phyloP scores from a whole-genome alignment of 371 early-diverging fungal species.

The Syncephalastrum monosporum region DNA sequence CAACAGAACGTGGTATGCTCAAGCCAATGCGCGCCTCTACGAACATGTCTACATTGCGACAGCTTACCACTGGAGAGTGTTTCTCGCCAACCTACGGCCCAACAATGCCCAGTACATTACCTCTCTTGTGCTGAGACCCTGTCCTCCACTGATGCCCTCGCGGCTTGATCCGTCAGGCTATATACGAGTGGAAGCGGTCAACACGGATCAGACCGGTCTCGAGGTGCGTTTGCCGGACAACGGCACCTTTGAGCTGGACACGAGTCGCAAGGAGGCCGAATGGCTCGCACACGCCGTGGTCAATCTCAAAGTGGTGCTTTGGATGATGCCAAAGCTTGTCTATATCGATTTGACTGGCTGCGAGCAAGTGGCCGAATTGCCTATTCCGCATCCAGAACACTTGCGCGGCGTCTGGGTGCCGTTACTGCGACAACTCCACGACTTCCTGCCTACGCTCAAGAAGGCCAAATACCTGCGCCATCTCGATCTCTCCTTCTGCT shows the following conservation, averaged over 20 bases:
- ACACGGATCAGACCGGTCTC: constrained; percentile 31
- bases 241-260: constrained; percentile 36
- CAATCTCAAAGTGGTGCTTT: too few species aligned
- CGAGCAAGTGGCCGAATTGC: constrained; percentile 21
- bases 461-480: constrained; percentile 6
- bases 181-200: constrained; percentile 25
- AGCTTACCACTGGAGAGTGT: constrained; percentile 24
- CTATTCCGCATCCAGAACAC: too few species aligned
- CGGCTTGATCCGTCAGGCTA: constrained; percentile 27
- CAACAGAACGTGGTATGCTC: constrained; percentile 25
- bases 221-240: constrained; percentile 22
- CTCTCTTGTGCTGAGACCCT: constrained; percentile 30
- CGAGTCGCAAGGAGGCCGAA: constrained; percentile 37
- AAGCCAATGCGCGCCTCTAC: constrained; percentile 35
- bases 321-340: constrained; percentile 14
- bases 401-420: not conserved
- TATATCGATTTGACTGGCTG: constrained; percentile 37
- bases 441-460: too few species aligned
- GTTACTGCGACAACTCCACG: too few species aligned
- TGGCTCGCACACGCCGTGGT: constrained; percentile 20
- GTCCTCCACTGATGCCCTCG: constrained; percentile 29
- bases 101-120: constrained; percentile 9
- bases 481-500: constrained; percentile 26
- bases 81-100: constrained; percentile 17
- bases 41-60: constrained; percentile 32